Evolutionary conservation across 352 stramenopile genomes (phyloP).

Genomic region (Phytopythium kandeliae): DNA sequence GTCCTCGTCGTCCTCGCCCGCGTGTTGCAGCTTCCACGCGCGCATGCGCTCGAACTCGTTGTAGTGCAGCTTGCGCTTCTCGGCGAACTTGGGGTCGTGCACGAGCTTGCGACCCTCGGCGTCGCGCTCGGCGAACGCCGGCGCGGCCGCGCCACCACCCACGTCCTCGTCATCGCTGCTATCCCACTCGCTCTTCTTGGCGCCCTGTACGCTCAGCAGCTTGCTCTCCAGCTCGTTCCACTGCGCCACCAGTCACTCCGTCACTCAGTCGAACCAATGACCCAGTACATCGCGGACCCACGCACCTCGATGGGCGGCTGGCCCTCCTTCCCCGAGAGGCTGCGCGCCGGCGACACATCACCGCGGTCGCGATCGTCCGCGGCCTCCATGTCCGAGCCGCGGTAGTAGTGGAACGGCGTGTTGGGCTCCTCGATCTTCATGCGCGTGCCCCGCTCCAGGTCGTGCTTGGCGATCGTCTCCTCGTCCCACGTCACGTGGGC

Average conservation of each 20-base stretch:
- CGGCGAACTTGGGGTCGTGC: constrained; percentile 60
- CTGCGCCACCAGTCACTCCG: no score
- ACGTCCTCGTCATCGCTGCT: constrained; percentile 36
- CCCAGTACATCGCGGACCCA: no score
- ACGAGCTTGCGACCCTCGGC: constrained; percentile 55
- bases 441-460: constrained; percentile 87
- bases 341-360: constrained; percentile 38
- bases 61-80: constrained; percentile 81
- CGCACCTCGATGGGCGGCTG: constrained; percentile 37
- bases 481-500: constrained; percentile 87
- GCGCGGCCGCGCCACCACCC: constrained; percentile 6
- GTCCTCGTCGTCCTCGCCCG: constrained; percentile 36
- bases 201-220: constrained; percentile 38
- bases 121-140: constrained; percentile 28
- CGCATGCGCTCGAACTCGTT: constrained; percentile 78
- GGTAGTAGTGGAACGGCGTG: constrained; percentile 88
- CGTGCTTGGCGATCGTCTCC: constrained; percentile 87
- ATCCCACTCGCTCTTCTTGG: constrained; percentile 55
- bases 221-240: constrained; percentile 70
- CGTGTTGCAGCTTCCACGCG: constrained; percentile 57
- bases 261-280: no score
- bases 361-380: constrained; percentile 20
- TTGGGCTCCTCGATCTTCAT: constrained; percentile 94
- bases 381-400: constrained; percentile 13
- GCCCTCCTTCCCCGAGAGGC: constrained; percentile 38